Evolutionary conservation across 2,329 filamentous ascomycete species (phyloP).

Genomic region (Graphilbum ipis-grandicollis): DNA sequence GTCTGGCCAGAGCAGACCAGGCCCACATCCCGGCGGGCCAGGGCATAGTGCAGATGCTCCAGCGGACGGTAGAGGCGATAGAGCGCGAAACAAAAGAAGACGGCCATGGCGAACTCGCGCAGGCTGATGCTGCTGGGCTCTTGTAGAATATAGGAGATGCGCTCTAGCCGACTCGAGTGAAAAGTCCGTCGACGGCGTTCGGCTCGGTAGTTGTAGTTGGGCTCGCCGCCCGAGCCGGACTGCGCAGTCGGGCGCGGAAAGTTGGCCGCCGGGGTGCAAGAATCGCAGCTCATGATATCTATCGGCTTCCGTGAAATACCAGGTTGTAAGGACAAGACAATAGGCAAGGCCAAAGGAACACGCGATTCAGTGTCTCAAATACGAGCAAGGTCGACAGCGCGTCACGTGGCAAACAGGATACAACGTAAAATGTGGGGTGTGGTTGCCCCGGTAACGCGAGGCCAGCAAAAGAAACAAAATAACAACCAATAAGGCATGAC

Average conservation of each 20-base stretch:
- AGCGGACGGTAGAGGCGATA: conserved; percentile 2
- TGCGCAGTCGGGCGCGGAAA: conserved; percentile 1
- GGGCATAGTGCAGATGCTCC: conserved; percentile 1
- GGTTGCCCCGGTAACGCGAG: too few species aligned
- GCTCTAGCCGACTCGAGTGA: conserved; percentile 7
- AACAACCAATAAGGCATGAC: too few species aligned
- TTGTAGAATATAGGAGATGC: conserved; percentile 7
- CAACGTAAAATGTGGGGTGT: too few species aligned
- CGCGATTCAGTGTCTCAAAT: too few species aligned
- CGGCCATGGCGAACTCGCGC: conserved; percentile 7
- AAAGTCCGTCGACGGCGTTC: conserved; percentile 5
- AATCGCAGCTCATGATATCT: not conserved
- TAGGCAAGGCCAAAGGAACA: too few species aligned
- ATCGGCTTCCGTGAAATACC: too few species aligned
- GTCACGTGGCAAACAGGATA: too few species aligned
- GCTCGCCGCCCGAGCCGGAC: not conserved
- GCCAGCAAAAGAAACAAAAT: too few species aligned
- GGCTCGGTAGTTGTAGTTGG: not conserved
- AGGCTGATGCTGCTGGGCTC: conserved; percentile 5
- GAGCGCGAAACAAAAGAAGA: conserved; percentile 4
- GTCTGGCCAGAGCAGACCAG: conserved; percentile 4
- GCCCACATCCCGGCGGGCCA: conserved; percentile 3
- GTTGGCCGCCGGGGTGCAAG: too few species aligned
- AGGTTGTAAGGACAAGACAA: too few species aligned
- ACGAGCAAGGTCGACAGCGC: too few species aligned